Evolutionary conservation across 2,329 filamentous ascomycete genomes (phyloP).

Genomic region (Talaromyces islandicus): DNA sequence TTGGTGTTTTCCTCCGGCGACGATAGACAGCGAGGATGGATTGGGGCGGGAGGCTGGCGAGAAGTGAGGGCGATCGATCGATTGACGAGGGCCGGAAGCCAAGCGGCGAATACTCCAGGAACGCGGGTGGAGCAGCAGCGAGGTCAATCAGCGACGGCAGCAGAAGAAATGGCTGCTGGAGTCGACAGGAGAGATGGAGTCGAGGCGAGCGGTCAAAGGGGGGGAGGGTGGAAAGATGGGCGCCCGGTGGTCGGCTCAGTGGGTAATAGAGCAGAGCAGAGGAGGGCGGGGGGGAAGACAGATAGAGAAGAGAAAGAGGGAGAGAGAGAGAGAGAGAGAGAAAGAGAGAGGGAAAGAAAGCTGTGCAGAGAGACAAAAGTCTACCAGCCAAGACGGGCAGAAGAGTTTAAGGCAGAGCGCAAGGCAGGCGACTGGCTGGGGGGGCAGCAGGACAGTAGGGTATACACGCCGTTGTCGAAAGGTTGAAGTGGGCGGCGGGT

Average conservation of each 20-base stretch:
- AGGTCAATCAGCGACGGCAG: constrained; percentile 3
- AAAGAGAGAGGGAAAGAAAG: constrained; percentile 11
- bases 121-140: not conserved
- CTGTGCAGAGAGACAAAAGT: not conserved
- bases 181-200: constrained; percentile 14
- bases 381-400: not conserved
- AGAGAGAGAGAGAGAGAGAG: constrained; percentile 15
- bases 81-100: not conserved
- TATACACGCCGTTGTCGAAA: constrained; percentile 8
- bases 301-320: constrained; percentile 21
- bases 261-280: constrained; percentile 3
- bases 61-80: constrained; percentile 1
- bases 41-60: constrained; percentile 3
- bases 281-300: constrained; percentile 12
- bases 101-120: not conserved
- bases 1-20: not conserved
- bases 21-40: constrained; percentile 2
- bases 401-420: constrained; percentile 4
- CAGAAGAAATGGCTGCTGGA: constrained; percentile 14
- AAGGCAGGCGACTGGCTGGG: not conserved
- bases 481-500: constrained; percentile 17
- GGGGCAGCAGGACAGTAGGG: not conserved
- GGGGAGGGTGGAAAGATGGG: constrained; percentile 7
- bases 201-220: constrained; percentile 8
- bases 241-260: not conserved